These are phyloP conservation scores for Phytopythium ostracodes DNA, from an alignment of 352 stramenopile species.

Conservation along the genomic window DNA sequence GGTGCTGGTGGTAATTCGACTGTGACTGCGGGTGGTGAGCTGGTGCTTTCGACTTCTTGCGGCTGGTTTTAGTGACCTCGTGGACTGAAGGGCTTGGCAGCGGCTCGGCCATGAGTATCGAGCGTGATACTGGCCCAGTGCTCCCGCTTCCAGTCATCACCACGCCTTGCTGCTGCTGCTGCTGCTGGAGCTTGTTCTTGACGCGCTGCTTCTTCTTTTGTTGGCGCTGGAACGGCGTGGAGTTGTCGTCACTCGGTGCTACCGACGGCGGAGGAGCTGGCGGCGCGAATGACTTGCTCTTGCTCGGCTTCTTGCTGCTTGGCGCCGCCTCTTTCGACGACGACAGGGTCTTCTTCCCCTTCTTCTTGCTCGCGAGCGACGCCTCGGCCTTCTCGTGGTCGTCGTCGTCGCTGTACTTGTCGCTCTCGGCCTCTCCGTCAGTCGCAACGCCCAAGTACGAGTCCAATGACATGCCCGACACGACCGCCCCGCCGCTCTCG, in stretches of 20 bases:
- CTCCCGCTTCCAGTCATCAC: neutral
- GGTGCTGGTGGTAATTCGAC: constrained; percentile 12
- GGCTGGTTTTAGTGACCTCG: constrained; percentile 23
- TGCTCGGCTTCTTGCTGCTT: constrained; percentile 5
- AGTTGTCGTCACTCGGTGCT: constrained; percentile 11
- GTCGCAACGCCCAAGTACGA: constrained; percentile 46
- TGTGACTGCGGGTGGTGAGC: too few relatives aligned
- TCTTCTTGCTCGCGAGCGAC: constrained; percentile 32
- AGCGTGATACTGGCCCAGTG: constrained; percentile 28
- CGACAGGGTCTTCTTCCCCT: constrained; percentile 19
- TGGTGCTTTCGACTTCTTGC: constrained; percentile 33
- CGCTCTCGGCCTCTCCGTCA: constrained; percentile 4
- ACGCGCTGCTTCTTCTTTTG: constrained; percentile 42
- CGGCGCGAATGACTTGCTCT: constrained; percentile 8
- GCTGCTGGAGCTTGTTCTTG: constrained; percentile 38
- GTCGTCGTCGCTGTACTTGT: constrained; percentile 10
- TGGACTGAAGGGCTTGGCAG: constrained; percentile 9
- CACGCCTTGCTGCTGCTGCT: constrained; percentile 15
- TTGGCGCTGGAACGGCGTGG: constrained; percentile 43
- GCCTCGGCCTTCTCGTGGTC: constrained; percentile 15
- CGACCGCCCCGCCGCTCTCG: constrained; percentile 20
- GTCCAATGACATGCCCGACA: constrained; percentile 62
- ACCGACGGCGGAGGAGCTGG: neutral
- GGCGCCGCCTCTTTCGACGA: constrained; percentile 24
- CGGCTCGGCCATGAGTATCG: constrained; percentile 45